These are phyloP conservation scores for Ilyonectria mors-panacis DNA, from an alignment of 2,329 filamentous ascomycete species.

Conservation along the genomic window DNA sequence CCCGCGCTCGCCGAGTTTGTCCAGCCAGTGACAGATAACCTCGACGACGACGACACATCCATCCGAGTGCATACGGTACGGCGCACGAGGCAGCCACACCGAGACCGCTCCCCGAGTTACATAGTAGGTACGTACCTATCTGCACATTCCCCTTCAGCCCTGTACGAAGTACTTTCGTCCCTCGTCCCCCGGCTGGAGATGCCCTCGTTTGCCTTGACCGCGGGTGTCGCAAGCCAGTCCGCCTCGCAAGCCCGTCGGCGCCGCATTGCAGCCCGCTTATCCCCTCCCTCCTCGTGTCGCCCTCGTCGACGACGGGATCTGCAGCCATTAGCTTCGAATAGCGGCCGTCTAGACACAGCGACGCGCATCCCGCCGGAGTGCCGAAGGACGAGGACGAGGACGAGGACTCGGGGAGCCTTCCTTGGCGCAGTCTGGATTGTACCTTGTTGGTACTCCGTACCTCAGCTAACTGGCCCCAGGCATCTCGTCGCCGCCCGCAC, in stretches of 20 bases:
- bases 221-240: constrained; percentile 2
- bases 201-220: background rate
- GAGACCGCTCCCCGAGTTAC: background rate
- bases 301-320: constrained; percentile 20
- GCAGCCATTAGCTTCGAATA: constrained; percentile 29
- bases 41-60: constrained; percentile 1
- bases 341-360: constrained; percentile 16
- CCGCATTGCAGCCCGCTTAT: constrained; percentile 25
- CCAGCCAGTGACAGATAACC: constrained; percentile 1
- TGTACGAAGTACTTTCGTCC: background rate
- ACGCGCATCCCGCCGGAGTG: constrained; percentile 12
- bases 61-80: constrained; percentile 11
- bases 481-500: constrained; percentile 2
- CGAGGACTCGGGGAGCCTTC: constrained; percentile 8
- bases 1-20: constrained; percentile 19
- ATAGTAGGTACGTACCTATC: background rate
- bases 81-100: background rate
- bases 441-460: constrained; percentile 2
- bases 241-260: constrained; percentile 10
- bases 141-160: background rate
- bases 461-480: constrained; percentile 1
- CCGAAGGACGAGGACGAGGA: constrained; percentile 2
- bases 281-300: constrained; percentile 1
- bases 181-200: background rate
- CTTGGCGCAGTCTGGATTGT: constrained; percentile 17